These are phyloP conservation scores for Alternaria triticimaculans DNA, from an alignment of 2,329 filamentous ascomycete species.

Conservation along the genomic window DNA sequence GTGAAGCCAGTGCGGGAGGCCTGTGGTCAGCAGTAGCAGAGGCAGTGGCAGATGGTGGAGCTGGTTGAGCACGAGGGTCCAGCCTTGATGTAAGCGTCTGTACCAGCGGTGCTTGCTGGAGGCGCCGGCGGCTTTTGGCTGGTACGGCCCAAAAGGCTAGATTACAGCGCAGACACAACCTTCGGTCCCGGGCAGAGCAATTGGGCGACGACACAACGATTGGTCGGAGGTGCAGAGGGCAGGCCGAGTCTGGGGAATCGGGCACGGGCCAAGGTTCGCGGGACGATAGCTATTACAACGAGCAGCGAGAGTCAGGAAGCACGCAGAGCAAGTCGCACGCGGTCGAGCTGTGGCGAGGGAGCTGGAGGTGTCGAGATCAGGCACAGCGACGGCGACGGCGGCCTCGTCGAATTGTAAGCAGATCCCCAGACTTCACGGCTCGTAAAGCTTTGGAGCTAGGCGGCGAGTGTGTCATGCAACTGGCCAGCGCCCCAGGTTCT, in stretches of 20 bases:
- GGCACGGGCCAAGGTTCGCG: slow-evolving; percentile 23
- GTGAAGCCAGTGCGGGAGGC: slow-evolving; percentile 12
- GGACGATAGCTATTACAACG: slow-evolving; percentile 8
- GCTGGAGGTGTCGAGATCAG: slow-evolving; percentile 4
- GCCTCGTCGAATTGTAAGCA: slow-evolving; percentile 32
- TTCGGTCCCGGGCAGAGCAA: slow-evolving; percentile 32
- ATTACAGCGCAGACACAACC: slow-evolving; percentile 37
- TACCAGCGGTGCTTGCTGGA: slow-evolving; percentile 22
- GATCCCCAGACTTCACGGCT: slow-evolving; percentile 37
- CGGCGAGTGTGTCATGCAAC: slow-evolving; percentile 32
- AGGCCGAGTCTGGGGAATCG: slow-evolving; percentile 19
- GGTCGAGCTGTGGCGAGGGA: slow-evolving; percentile 24
- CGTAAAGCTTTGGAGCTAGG: slow-evolving; percentile 19
- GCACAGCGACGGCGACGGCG: slow-evolving; percentile 23
- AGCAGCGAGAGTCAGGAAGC: not conserved
- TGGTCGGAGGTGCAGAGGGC: slow-evolving; percentile 22
- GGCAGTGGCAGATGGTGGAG: slow-evolving; percentile 14
- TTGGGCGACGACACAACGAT: slow-evolving; percentile 36
- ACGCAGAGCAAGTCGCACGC: slow-evolving; percentile 6
- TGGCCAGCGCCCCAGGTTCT: slow-evolving; percentile 26
- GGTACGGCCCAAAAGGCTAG: slow-evolving; percentile 28
- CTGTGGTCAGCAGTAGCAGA: slow-evolving; percentile 13
- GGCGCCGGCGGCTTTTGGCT: slow-evolving; percentile 27
- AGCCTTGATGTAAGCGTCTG: slow-evolving; percentile 22
- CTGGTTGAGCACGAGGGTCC: slow-evolving; percentile 15